phyloP scores from a whole-genome alignment of 768 basidiomycete species.

The Pleurotus sapidus region DNA sequence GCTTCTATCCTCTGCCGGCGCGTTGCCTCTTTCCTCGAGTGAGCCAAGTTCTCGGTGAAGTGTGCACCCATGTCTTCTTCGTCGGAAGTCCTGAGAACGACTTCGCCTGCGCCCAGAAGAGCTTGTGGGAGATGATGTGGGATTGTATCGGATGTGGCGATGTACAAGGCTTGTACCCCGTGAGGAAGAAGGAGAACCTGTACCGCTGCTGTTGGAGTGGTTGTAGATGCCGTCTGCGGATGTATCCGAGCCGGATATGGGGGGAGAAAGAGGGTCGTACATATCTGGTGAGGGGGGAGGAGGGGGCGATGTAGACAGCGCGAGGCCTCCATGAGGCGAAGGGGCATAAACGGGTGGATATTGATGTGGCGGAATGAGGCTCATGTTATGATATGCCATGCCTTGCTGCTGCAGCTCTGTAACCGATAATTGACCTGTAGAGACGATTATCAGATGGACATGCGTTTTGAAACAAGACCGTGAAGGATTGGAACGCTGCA shows the following conservation, averaged over 20 bases:
- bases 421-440: conserved; percentile 60
- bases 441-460: conserved; percentile 66
- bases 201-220: conserved; percentile 74
- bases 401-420: conserved; percentile 62
- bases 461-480: conserved; percentile 40
- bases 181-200: conserved; percentile 77
- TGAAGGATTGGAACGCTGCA: conserved; percentile 37
- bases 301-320: conserved; percentile 67
- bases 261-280: conserved; percentile 83
- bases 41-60: conserved; percentile 69
- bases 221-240: conserved; percentile 82
- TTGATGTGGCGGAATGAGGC: conserved; percentile 68
- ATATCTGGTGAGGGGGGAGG: conserved; percentile 76
- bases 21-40: conserved; percentile 81
- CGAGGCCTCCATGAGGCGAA: conserved; percentile 57
- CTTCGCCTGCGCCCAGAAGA: conserved; percentile 67
- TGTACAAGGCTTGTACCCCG: conserved; percentile 76
- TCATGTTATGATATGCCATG: conserved; percentile 52
- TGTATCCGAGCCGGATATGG: conserved; percentile 87
- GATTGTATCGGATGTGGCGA: conserved; percentile 71
- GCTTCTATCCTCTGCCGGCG: conserved; percentile 83
- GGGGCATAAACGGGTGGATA: conserved; percentile 58
- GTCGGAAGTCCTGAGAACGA: conserved; percentile 76
- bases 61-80: conserved; percentile 69
- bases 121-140: conserved; percentile 78